Percentiles rank a stretch among this genome's conserved stretches.
These are phyloP conservation scores for Meyerozyma sp. DNA, from an alignment of 1,139 yeast genomes.

Conservation along the genomic window DNA sequence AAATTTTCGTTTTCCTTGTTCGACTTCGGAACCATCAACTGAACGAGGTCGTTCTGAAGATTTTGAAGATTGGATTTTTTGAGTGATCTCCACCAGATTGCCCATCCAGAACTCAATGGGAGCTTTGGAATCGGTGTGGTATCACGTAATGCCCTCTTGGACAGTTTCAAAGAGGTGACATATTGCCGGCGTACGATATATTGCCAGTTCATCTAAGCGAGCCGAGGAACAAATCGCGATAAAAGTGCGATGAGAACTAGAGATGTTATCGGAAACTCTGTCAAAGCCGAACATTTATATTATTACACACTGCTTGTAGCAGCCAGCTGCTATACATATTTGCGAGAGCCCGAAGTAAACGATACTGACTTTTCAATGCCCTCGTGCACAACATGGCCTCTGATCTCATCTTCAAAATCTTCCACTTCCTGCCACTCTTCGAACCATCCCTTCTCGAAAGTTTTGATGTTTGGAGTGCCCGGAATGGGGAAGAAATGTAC, in stretches of 20 bases:
- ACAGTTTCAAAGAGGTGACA: constrained; percentile 5
- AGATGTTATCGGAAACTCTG: too few species aligned
- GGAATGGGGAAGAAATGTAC: constrained; percentile 54
- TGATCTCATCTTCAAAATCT: constrained; percentile 48
- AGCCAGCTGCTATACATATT: constrained; percentile 3
- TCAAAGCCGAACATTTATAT: constrained; percentile 2
- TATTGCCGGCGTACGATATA: background rate
- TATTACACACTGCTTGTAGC: constrained; percentile 2
- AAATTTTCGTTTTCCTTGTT: constrained; percentile 19
- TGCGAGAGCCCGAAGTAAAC: constrained; percentile 6
- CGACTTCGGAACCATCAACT: constrained; percentile 27
- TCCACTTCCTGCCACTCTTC: constrained; percentile 62
- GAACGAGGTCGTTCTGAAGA: constrained; percentile 33
- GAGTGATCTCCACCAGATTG: constrained; percentile 29
- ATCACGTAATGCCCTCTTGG: constrained; percentile 13
- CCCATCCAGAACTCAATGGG: constrained; percentile 13
- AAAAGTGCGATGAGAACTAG: background rate
- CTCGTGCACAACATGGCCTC: constrained; percentile 26
- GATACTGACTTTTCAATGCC: constrained; percentile 13
- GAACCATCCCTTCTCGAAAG: constrained; percentile 57
- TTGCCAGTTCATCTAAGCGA: background rate
- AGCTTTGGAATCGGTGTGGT: constrained; percentile 9
- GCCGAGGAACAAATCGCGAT: constrained; percentile 1
- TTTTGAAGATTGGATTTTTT: constrained; percentile 8
- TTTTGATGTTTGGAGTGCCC: constrained; percentile 49